A percentile compares a stretch with the other conserved stretches of the same genome.
Conservation (phyloP, 352 stramenopile genomes). For the Sclerospora graminicola region DNA sequence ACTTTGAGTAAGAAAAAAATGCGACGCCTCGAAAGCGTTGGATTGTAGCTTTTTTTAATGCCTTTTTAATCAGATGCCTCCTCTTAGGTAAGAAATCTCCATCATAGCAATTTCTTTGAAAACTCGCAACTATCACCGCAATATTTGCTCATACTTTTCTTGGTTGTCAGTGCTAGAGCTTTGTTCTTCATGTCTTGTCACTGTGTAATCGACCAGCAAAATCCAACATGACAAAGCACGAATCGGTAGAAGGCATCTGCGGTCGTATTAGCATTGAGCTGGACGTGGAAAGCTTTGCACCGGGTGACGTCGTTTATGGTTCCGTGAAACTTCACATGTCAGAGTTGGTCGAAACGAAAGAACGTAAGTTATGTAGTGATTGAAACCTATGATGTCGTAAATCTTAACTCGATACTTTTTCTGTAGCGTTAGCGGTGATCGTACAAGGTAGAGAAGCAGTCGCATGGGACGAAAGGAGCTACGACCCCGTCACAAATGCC, state of each 20-base stretch:
- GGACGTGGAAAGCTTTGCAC: slow-evolving; percentile 15
- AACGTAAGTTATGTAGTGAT: slow-evolving; percentile 14
- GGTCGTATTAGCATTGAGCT: slow-evolving; percentile 20
- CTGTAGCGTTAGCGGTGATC: slow-evolving; percentile 16
- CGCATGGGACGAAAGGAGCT: slow-evolving; percentile 21
- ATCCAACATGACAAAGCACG: slow-evolving; percentile 9
- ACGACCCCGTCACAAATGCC: slow-evolving; percentile 17
- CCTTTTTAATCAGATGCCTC: too few species aligned
- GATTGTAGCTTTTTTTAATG: too few species aligned
- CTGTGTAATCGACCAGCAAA: slow-evolving; percentile 7
- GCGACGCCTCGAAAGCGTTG: too few species aligned
- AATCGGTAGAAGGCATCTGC: slow-evolving; percentile 20
- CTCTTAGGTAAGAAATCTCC: too few species aligned
- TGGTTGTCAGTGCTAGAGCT: too few species aligned
- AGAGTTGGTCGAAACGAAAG: slow-evolving; percentile 16
- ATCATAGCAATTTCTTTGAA: too few species aligned
- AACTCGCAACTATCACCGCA: too few species aligned
- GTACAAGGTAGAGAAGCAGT: slow-evolving; percentile 18
- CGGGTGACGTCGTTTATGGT: slow-evolving; percentile 17
- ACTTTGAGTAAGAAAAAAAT: too few species aligned
- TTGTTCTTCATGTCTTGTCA: too few species aligned
- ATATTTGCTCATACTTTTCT: too few species aligned
- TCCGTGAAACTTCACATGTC: slow-evolving; percentile 15
- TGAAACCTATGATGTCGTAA: background rate
- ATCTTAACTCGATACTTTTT: background rate